Base-by-base conservation (phyloP, 2,329 filamentous ascomycete genomes). In the Chrysoporthe cubensis region DNA sequence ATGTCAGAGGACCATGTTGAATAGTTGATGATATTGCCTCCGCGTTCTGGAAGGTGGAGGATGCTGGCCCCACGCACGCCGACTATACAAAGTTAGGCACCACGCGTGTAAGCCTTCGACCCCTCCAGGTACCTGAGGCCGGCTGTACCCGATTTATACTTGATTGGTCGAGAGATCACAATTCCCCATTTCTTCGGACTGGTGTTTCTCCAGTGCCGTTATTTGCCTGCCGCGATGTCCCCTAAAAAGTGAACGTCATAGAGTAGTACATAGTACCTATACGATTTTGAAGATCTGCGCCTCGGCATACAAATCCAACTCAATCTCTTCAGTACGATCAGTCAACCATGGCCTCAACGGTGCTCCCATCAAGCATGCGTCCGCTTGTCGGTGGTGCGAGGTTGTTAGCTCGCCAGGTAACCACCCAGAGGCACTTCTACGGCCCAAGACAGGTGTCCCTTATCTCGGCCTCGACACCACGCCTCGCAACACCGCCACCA, bases 271-370 rank as follows among this genome's bases (percentile, higher is more conserved):
- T 16, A 60, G 21, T 9, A 32, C 44, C 6, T 40, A 11, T 18
- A 43, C 4, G 13, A 16, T 21, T 21, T n/a, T 7, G 7, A 37
- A 40, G 18, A 16, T 57, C 4, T 44, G 7, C 32, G 18, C 32
- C 7, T 57, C 54, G 6, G 18, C 18, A 8, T 18, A 18, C 2
- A 32, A 37, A 37, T n/a, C 18, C 4, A 13, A 14, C 26, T 21
- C 18, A 44, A 21, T 44, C 37, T 11, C 43, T 43, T 43, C 9
- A 11, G 4, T 16, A 21, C 37, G n/a, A 32, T 5, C 42, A 40
- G n/a, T 7, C 3, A 40, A 68, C 1, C 2, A 70, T 68, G 63
- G 32, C 68, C 21, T 68, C 54, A 8, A 68, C 48, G 14, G 62
- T 50, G n/a, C 37, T 61, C 7, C 52, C 66, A 7, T 44, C 43